These are phyloP conservation scores for Xylaria sp. DNA, from an alignment of 2,329 filamentous ascomycete genomes.

Conservation along the genomic window DNA sequence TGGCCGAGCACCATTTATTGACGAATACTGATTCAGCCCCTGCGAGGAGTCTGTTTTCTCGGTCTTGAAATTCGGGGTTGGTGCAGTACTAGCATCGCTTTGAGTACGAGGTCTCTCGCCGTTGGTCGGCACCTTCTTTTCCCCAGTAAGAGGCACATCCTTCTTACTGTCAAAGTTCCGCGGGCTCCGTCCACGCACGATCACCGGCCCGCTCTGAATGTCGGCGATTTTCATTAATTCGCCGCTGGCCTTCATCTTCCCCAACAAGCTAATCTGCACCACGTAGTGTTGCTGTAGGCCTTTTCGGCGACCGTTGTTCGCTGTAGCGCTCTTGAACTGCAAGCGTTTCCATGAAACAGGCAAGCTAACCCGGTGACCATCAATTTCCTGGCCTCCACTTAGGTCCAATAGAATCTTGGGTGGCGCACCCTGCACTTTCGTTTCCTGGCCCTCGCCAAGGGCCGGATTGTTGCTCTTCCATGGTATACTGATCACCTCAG, in stretches of 20 bases:
- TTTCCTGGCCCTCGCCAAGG: slow-evolving; percentile 56
- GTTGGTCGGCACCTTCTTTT: slow-evolving; percentile 58
- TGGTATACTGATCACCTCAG: slow-evolving; percentile 95
- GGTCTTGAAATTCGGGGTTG: slow-evolving; percentile 47
- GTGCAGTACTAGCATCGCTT: slow-evolving; percentile 46
- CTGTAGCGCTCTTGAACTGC: slow-evolving; percentile 95
- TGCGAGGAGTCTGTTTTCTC: slow-evolving; percentile 47
- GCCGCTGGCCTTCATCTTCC: slow-evolving; percentile 72
- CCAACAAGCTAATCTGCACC: slow-evolving; percentile 84
- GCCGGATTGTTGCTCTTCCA: slow-evolving; percentile 83
- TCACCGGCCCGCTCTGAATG: slow-evolving; percentile 90
- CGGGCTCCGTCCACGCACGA: slow-evolving; percentile 90
- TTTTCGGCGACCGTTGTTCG: slow-evolving; percentile 93
- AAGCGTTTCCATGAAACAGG: slow-evolving; percentile 93
- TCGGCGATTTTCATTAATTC: slow-evolving; percentile 82
- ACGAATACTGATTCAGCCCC: slow-evolving; percentile 44
- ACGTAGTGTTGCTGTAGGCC: slow-evolving; percentile 96
- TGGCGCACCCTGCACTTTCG: slow-evolving; percentile 62
- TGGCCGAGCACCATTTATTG: slow-evolving; percentile 47
- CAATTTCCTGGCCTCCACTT: slow-evolving; percentile 72
- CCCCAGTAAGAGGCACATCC: slow-evolving; percentile 59
- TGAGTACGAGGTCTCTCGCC: slow-evolving; percentile 58
- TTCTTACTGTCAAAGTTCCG: slow-evolving; percentile 94
- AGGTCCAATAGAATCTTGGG: slow-evolving; percentile 66
- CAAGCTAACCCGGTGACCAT: slow-evolving; percentile 80